These are phyloP conservation scores for Fomitopsis schrenkii DNA, from an alignment of 1,284 basidiomycete genomes.

Conservation along the genomic window DNA sequence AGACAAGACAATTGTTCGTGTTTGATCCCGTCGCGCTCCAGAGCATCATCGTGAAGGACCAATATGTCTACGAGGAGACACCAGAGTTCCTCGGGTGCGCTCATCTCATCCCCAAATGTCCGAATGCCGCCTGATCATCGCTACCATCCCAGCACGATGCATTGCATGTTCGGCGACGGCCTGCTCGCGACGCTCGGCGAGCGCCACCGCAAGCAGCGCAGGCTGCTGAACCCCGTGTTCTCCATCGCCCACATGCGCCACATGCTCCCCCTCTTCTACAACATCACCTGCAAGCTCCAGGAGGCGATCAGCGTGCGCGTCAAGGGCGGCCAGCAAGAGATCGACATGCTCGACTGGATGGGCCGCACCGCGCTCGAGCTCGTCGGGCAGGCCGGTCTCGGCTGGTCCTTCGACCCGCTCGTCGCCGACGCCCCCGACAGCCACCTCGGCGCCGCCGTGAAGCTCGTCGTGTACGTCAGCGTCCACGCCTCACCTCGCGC, in stretches of 20 bases:
- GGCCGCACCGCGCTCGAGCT: constrained; percentile 29
- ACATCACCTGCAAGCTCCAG: constrained; percentile 11
- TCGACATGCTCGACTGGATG: constrained; percentile 36
- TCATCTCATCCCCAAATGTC: background rate
- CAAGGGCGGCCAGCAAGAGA: constrained; percentile 17
- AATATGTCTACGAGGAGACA: constrained; percentile 13
- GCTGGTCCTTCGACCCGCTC: constrained; percentile 35
- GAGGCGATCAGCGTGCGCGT: constrained; percentile 10
- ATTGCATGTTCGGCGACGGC: constrained; percentile 16
- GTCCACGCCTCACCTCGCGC: background rate
- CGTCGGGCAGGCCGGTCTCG: constrained; percentile 29
- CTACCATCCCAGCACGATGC: background rate
- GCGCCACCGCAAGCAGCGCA: constrained; percentile 20
- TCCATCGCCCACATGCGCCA: constrained; percentile 21
- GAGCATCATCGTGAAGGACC: constrained; percentile 13
- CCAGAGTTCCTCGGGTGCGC: constrained; percentile 11
- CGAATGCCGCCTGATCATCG: background rate
- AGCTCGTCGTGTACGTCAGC: constrained; percentile 24
- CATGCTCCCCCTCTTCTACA: constrained; percentile 15
- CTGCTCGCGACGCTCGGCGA: constrained; percentile 17
- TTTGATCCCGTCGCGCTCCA: constrained; percentile 16
- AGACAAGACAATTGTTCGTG: constrained; percentile 14
- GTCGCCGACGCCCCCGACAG: constrained; percentile 17
- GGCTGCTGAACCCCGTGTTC: constrained; percentile 24
- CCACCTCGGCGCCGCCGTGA: constrained; percentile 28